A percentile compares a stretch with the other conserved stretches of the same genome.
Conservation (phyloP, 257 asterid species). For the Phtheirospermum japonicum region DNA sequence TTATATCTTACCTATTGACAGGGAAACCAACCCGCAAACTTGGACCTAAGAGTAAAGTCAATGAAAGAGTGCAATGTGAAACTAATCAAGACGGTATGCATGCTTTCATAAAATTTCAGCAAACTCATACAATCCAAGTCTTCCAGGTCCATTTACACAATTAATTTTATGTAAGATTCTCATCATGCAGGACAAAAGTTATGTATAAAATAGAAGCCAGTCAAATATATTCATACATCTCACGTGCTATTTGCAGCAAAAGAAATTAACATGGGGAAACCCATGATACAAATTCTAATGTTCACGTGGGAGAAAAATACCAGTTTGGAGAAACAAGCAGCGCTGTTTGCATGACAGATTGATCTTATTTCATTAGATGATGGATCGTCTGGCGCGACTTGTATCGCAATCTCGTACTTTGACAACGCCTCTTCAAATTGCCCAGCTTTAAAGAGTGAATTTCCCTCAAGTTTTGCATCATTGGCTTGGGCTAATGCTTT, state of each 20-base stretch:
- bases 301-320: constrained; percentile 38
- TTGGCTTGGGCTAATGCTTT: constrained; percentile 60
- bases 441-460: constrained; percentile 64
- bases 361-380: constrained; percentile 70
- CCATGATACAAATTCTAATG: neutral
- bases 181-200: no score
- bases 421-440: constrained; percentile 67
- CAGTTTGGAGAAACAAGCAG: constrained; percentile 85
- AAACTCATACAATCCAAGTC: no score
- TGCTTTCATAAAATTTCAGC: no score
- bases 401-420: constrained; percentile 77
- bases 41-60: no score
- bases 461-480: constrained; percentile 75
- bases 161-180: no score
- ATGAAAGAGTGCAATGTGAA: no score
- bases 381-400: constrained; percentile 53
- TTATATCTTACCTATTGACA: no score
- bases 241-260: neutral
- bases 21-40: no score
- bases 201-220: no score
- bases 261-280: constrained; percentile 6
- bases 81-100: no score
- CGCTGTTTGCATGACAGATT: constrained; percentile 76
- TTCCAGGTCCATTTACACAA: no score
- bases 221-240: neutral